Percentiles rank a stretch among this genome's conserved stretches.
Conservation (phyloP, 371 early-diverging fungal genomes). For the Mortierella sp. region DNA sequence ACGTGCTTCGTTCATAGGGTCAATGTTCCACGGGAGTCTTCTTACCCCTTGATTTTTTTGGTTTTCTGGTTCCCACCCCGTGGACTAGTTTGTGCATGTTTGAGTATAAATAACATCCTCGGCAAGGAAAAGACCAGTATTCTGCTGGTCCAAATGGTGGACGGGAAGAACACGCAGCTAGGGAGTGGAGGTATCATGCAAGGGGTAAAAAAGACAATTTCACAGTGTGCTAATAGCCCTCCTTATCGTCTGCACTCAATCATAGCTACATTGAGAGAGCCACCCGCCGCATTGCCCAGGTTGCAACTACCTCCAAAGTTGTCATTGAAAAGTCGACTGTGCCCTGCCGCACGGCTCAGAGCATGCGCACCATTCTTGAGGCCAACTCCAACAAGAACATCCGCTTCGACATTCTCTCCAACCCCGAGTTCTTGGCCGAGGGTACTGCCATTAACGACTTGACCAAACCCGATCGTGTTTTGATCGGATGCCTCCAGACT, state of each 20-base stretch:
- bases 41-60: too few species aligned
- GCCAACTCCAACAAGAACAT: constrained; percentile 81
- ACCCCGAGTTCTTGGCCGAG: constrained; percentile 97
- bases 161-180: neutral
- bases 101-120: neutral
- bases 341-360: constrained; percentile 93
- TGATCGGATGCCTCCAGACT: constrained; percentile 91
- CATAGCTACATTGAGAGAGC: constrained; percentile 86
- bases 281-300: constrained; percentile 89
- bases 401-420: constrained; percentile 90
- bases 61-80: too few species aligned
- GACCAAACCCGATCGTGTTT: constrained; percentile 90
- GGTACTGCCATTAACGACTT: constrained; percentile 93
- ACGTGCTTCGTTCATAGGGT: too few species aligned
- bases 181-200: neutral
- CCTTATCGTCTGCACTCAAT: neutral
- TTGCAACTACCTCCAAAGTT: constrained; percentile 86
- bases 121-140: neutral
- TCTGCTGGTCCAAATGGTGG: too few species aligned
- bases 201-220: neutral
- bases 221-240: neutral
- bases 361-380: constrained; percentile 89
- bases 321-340: constrained; percentile 97
- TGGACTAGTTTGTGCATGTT: too few species aligned
- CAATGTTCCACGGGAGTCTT: too few species aligned